Evolutionary conservation across 768 basidiomycete species (phyloP).

Genomic region (Lentinula sp.): DNA sequence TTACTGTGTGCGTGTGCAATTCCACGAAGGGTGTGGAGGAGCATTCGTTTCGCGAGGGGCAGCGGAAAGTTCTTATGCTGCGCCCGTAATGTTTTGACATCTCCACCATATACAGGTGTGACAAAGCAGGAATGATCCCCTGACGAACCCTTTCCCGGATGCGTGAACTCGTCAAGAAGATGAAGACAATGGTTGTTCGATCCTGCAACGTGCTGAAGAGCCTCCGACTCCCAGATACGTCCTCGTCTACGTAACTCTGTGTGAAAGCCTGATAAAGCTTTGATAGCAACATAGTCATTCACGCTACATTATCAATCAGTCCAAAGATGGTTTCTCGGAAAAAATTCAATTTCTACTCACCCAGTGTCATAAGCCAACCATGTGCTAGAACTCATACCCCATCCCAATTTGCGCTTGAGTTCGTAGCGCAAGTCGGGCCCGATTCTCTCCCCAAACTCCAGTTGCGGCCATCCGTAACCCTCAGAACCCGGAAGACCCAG

Average conservation of each 20-base stretch:
- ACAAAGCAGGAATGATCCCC: conserved; percentile 11
- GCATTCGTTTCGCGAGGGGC: conserved; percentile 7
- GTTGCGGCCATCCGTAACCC: conserved; percentile 20
- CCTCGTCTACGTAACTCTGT: conserved; percentile 14
- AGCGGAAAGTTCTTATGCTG: conserved; percentile 2
- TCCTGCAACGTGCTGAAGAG: not conserved
- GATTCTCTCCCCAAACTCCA: conserved; percentile 19
- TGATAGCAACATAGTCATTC: conserved; percentile 15
- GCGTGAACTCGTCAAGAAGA: conserved; percentile 4
- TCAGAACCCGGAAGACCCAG: conserved; percentile 19
- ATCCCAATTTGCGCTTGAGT: conserved; percentile 22
- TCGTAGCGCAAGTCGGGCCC: conserved; percentile 20
- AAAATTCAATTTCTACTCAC: conserved; percentile 9
- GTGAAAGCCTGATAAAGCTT: conserved; percentile 16
- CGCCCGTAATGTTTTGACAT: conserved; percentile 4
- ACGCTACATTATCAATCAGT: conserved; percentile 7
- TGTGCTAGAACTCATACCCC: conserved; percentile 22
- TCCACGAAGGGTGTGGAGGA: conserved; percentile 11
- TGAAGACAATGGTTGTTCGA: conserved; percentile 9
- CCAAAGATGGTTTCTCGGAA: not conserved
- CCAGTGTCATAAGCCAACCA: conserved; percentile 22
- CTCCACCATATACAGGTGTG: conserved; percentile 7
- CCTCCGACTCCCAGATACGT: conserved; percentile 15
- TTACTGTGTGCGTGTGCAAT: conserved; percentile 8
- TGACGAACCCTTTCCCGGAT: conserved; percentile 5